Evolutionary conservation across 345 rosid genomes (phyloP).

Genomic region (Gossypium rotundifolium): DNA sequence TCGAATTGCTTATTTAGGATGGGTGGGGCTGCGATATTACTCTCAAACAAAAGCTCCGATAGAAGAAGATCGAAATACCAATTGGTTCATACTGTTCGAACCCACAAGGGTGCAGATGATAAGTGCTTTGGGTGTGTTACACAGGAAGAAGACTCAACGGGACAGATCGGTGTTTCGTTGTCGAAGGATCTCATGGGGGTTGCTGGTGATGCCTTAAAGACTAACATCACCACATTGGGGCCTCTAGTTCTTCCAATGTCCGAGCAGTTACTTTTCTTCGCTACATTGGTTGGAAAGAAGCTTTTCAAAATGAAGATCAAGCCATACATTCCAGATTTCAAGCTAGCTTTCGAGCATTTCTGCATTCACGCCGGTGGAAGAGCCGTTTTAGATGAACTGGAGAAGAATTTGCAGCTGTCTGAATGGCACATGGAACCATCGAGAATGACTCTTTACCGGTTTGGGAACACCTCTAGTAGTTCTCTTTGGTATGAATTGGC

Average conservation of each 20-base stretch:
- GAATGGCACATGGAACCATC: slow-evolving; percentile 62
- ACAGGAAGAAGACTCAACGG: slow-evolving; percentile 38
- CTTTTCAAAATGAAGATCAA: slow-evolving; percentile 35
- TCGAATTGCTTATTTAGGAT: slow-evolving; percentile 50
- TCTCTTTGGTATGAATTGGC: slow-evolving; percentile 55
- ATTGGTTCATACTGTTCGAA: slow-evolving; percentile 43
- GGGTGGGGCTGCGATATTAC: slow-evolving; percentile 57
- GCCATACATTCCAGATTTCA: slow-evolving; percentile 52
- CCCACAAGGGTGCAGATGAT: slow-evolving; percentile 50
- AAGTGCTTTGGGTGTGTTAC: slow-evolving; percentile 38
- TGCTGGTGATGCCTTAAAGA: slow-evolving; percentile 57
- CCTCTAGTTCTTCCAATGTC: slow-evolving; percentile 45
- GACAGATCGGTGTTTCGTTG: slow-evolving; percentile 38
- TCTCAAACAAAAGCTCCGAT: slow-evolving; percentile 35
- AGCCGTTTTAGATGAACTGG: slow-evolving; percentile 42
- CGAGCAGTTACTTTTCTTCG: slow-evolving; percentile 42
- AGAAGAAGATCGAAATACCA: slow-evolving; percentile 32
- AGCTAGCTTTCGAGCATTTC: slow-evolving; percentile 57
- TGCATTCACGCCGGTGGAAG: slow-evolving; percentile 47
- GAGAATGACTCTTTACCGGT: slow-evolving; percentile 47
- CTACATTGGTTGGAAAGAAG: slow-evolving; percentile 36
- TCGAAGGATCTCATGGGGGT: slow-evolving; percentile 52
- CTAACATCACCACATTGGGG: slow-evolving; percentile 59
- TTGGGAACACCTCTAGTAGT: slow-evolving; percentile 55
- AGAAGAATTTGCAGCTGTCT: slow-evolving; percentile 46